Conservation (phyloP, 495 filamentous ascomycete genomes). For the Neurospora sp. region DNA sequence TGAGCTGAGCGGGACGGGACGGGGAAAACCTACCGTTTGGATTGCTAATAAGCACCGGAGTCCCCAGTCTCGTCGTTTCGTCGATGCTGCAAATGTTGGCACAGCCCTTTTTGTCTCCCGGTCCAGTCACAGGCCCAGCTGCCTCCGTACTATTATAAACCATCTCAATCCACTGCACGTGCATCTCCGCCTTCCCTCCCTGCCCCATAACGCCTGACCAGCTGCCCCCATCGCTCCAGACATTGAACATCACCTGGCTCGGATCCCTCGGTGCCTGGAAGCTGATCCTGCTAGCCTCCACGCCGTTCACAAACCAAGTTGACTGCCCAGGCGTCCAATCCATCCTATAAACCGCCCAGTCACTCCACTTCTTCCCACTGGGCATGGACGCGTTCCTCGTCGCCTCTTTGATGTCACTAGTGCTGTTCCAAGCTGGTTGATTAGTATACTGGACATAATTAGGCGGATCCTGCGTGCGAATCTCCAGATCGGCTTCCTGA, state of each 20-base stretch:
- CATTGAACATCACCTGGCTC: conserved; percentile 54
- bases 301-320: conserved; percentile 57
- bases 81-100: conserved; percentile 40
- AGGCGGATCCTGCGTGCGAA: conserved; percentile 50
- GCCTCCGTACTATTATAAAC: conserved; percentile 50
- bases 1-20: neutral
- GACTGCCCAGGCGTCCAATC: conserved; percentile 55
- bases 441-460: conserved; percentile 59
- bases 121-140: neutral
- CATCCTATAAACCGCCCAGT: conserved; percentile 59
- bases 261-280: conserved; percentile 54
- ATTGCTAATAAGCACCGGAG: conserved; percentile 18
- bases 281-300: conserved; percentile 42
- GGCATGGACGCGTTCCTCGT: conserved; percentile 37
- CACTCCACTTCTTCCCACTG: conserved; percentile 41
- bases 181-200: conserved; percentile 47
- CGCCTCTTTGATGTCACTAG: conserved; percentile 34
- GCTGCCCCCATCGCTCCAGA: conserved; percentile 63
- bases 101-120: conserved; percentile 18
- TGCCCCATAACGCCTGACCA: conserved; percentile 63
- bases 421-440: conserved; percentile 46
- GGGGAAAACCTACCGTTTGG: conserved; percentile 4
- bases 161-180: conserved; percentile 66
- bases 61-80: conserved; percentile 30
- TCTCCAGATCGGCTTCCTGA: conserved; percentile 71